These are phyloP conservation scores for Brassica juncea DNA, from an alignment of 345 rosid species.

Conservation along the genomic window DNA sequence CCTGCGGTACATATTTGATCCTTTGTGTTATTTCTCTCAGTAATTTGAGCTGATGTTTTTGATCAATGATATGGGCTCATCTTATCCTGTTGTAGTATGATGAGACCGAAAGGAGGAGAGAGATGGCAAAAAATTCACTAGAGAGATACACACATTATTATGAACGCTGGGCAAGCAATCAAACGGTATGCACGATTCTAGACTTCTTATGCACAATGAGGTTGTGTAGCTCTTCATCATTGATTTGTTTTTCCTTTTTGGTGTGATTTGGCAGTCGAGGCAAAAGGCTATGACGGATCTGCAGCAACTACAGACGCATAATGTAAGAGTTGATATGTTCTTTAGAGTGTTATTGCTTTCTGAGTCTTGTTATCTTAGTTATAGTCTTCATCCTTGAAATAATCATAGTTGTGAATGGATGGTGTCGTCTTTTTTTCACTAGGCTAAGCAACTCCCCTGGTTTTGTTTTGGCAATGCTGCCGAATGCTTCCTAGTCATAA, in stretches of 20 bases:
- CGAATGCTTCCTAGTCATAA: constrained; percentile 7
- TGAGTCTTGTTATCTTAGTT: background rate
- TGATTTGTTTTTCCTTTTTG: background rate
- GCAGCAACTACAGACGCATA: constrained; percentile 70
- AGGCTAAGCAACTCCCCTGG: background rate
- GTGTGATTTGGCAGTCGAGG: constrained; percentile 72
- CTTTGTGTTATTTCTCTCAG: constrained; percentile 8
- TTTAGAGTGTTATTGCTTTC: background rate
- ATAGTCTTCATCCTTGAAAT: constrained; percentile 23
- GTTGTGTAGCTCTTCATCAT: constrained; percentile 1
- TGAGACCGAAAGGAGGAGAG: constrained; percentile 86
- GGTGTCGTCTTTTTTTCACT: background rate
- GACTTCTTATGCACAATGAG: background rate
- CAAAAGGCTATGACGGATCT: constrained; percentile 92
- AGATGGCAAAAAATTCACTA: constrained; percentile 95
- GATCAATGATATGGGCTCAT: constrained; percentile 18
- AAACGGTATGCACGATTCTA: constrained; percentile 54
- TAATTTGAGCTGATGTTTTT: constrained; percentile 1
- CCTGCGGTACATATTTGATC: constrained; percentile 17
- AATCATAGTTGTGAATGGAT: background rate
- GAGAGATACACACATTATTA: constrained; percentile 98
- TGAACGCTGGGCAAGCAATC: constrained; percentile 99
- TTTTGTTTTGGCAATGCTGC: background rate
- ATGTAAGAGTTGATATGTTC: constrained; percentile 51
- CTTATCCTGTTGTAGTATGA: constrained; percentile 62